phyloP scores from a whole-genome alignment of 371 early-diverging fungal genomes.

The Phascolomyces articulosus region DNA sequence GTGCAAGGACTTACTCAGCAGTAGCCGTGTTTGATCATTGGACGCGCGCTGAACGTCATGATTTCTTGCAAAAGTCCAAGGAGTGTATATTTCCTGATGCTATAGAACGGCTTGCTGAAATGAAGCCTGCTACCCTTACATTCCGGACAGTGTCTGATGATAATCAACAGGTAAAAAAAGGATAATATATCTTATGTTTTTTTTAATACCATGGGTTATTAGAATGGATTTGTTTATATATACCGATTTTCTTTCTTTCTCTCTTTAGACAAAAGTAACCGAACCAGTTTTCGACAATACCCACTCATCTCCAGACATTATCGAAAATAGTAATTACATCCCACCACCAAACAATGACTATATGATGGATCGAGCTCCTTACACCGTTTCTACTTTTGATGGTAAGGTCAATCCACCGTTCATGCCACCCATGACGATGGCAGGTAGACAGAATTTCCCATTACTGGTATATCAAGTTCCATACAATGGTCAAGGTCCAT shows the following conservation, averaged over 20 bases:
- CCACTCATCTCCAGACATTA: not conserved
- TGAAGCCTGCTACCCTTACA: constrained; percentile 31
- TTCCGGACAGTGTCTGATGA: constrained; percentile 26
- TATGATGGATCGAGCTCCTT: not conserved
- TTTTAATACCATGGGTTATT: no score
- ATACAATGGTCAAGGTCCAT: constrained; percentile 1
- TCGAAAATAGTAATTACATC: not conserved
- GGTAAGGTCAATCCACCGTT: not conserved
- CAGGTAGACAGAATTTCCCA: constrained; percentile 17
- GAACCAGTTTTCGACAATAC: not conserved
- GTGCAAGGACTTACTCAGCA: not conserved
- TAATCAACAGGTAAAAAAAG: not conserved
- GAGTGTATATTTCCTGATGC: constrained; percentile 33
- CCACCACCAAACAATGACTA: no score
- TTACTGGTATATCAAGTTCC: constrained; percentile 26
- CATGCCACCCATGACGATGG: not conserved
- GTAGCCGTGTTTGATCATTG: constrained; percentile 2
- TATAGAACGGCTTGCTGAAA: constrained; percentile 26
- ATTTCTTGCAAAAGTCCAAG: constrained; percentile 19
- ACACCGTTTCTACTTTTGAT: not conserved
- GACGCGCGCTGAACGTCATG: constrained; percentile 10
- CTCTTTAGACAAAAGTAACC: no score
- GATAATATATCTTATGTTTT: no score
- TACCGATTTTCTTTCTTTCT: not conserved
- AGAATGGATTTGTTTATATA: no score